A percentile compares a stretch with the other conserved stretches of the same genome.
phyloP scores from a whole-genome alignment of 2,329 filamentous ascomycete genomes.

The Penicillium fuscoglaucum region DNA sequence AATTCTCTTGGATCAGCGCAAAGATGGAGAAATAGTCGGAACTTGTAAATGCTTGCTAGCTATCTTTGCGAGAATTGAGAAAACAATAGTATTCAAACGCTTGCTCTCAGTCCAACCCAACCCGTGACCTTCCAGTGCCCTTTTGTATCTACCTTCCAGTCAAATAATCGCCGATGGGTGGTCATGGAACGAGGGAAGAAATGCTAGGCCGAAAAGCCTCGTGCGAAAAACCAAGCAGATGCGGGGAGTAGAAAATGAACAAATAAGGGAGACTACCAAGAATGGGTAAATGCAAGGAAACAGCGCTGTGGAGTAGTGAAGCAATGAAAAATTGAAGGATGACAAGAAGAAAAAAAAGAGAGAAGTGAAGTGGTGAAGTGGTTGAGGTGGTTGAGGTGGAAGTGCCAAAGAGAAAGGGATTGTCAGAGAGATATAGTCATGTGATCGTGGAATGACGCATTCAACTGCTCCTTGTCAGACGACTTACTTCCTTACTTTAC shows the following conservation, averaged over 20 bases:
- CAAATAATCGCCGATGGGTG: constrained; percentile 14
- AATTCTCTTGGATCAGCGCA: constrained; percentile 33
- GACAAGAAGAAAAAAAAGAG: neutral
- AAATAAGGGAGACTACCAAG: neutral
- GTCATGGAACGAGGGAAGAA: neutral
- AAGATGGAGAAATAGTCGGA: constrained; percentile 40
- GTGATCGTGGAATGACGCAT: constrained; percentile 20
- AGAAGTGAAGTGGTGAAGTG: neutral
- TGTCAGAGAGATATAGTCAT: constrained; percentile 7
- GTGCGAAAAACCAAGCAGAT: neutral
- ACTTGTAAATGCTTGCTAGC: constrained; percentile 50
- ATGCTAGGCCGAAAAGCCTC: neutral
- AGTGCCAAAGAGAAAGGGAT: constrained; percentile 13
- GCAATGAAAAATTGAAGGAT: neutral
- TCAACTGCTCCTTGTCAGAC: neutral
- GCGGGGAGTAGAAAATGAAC: neutral
- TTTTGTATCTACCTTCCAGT: constrained; percentile 27
- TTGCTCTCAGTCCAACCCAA: constrained; percentile 32
- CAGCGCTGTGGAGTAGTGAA: neutral
- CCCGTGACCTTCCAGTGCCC: constrained; percentile 27
- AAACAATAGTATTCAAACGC: constrained; percentile 38
- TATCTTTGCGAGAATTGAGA: constrained; percentile 43
- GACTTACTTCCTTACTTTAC: neutral
- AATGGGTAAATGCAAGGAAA: constrained; percentile 7
- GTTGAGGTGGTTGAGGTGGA: neutral